A percentile compares a stretch with the other conserved stretches of the same genome.
Conservation (phyloP, 2,329 filamentous ascomycete species). For the Penicillium brevicompactum region DNA sequence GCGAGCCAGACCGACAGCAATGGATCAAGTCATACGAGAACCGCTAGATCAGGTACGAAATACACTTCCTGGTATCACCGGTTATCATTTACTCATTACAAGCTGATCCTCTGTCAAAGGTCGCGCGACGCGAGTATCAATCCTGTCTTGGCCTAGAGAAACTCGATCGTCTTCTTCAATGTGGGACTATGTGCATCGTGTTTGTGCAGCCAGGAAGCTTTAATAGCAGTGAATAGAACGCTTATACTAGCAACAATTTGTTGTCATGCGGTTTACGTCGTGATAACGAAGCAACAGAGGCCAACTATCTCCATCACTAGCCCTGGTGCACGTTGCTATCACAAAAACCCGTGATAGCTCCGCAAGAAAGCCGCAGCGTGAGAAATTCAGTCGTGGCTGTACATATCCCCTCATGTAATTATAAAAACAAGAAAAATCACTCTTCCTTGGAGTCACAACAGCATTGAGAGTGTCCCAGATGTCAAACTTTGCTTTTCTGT, state of each 20-base stretch:
- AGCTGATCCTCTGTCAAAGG: not conserved
- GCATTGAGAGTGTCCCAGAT: not conserved
- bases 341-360: not conserved
- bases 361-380: not conserved
- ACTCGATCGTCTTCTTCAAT: not conserved
- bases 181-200: not conserved
- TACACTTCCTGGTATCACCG: too few relatives aligned
- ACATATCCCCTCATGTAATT: not conserved
- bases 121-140: not conserved
- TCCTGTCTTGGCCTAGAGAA: not conserved
- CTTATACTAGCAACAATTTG: not conserved
- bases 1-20: not conserved
- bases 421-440: not conserved
- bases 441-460: not conserved
- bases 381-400: not conserved
- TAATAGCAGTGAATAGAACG: not conserved
- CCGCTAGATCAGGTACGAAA: not conserved
- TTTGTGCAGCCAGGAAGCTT: not conserved
- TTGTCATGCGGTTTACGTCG: not conserved
- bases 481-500: too few relatives aligned
- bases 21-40: not conserved
- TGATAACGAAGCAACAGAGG: not conserved
- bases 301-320: not conserved
- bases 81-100: not conserved
- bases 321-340: not conserved